Evolutionary conservation across 768 basidiomycete species (phyloP), one percentile per base, ranked within the genome.

Genomic region (Stropharia rugosoannulata): DNA sequence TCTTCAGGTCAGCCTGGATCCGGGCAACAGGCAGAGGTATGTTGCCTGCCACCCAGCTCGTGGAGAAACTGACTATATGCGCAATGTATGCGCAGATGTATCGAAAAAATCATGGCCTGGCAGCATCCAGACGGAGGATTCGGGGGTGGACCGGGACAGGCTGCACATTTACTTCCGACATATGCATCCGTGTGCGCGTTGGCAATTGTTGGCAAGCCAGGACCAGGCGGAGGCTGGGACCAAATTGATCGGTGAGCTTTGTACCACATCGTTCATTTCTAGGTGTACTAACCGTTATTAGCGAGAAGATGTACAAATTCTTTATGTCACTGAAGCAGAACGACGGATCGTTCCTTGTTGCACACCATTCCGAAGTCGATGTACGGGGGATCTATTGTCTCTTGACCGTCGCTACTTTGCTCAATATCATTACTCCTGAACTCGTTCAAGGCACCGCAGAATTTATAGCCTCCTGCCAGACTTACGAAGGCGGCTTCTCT

Each of bases 381-480:
- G 93, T 97, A 49, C 85, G 95, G n/a, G 97, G 95, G 0, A 88
- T 90, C 29, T 99, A 98, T 67, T 97, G 96, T 67, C 82, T 98
- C 1, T 81, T 99, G 11, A 86, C 86, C 2, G 83, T 86, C 2
- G 93, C 95, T 0, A 83, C 86, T 2, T 75, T 99, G 19, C 80
- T 98, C 41, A 84, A 97, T 61, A 71, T 99, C 15, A 72, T 98
- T 44, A 98, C 96, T 0, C 93, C 95, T 0, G 93, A 91, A 55
- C 86, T 99, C 39, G 78, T 95, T 4, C 72, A 76, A 25, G 86
- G 87, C 5, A 89, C 88, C 0, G 81, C 90, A 1, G 81, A 76
- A 6, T 98, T 95, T 74, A 76, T 99, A 51, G 85, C 86, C 0
- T 87, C 88, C 4, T 97, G 93, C 67, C 97, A 98, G 69, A 98